These are phyloP conservation scores for Triticum turgidum DNA, from an alignment of 176 grass and related monocot species.

Conservation along the genomic window DNA sequence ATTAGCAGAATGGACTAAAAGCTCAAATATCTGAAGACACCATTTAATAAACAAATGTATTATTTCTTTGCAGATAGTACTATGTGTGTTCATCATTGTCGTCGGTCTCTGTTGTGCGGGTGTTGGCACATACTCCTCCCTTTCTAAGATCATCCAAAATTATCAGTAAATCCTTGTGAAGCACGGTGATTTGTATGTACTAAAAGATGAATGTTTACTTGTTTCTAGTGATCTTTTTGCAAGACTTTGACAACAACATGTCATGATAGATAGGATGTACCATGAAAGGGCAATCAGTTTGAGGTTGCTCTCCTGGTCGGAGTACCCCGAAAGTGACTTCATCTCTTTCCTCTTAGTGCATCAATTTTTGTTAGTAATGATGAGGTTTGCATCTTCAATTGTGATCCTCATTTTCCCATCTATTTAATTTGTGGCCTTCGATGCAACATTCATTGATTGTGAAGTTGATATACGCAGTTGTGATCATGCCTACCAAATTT, in stretches of 20 bases:
- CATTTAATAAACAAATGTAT: background rate
- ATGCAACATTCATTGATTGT: background rate
- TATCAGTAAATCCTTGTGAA: slow-evolving; percentile 30
- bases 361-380: background rate
- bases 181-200: background rate
- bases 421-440: background rate
- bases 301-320: background rate
- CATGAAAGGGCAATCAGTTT: background rate
- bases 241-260: background rate
- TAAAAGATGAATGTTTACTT: background rate
- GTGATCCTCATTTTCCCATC: background rate
- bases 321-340: background rate
- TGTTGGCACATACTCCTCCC: slow-evolving; percentile 58
- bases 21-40: background rate
- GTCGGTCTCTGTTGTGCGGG: slow-evolving; percentile 40
- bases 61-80: slow-evolving; percentile 30
- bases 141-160: slow-evolving; percentile 57
- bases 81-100: slow-evolving; percentile 50
- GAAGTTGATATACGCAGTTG: background rate
- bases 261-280: background rate
- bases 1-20: background rate
- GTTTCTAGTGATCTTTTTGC: background rate
- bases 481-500: background rate
- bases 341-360: background rate
- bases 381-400: background rate